A percentile compares a stretch with the other conserved stretches of the same genome.
phyloP scores from a whole-genome alignment of 1,284 basidiomycete species.

The Xanthoconium separans region DNA sequence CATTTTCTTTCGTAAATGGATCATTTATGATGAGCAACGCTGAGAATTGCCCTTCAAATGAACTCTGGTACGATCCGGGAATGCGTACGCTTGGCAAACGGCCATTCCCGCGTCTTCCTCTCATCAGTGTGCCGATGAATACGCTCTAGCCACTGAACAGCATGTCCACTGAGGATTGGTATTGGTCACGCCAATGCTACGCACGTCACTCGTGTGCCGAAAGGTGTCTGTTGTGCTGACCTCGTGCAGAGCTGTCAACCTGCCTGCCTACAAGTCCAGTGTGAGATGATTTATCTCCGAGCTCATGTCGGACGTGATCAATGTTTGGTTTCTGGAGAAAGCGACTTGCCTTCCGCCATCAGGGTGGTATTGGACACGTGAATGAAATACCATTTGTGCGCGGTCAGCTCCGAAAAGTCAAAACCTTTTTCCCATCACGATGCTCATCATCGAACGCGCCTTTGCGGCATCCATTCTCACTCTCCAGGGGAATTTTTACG shows the following conservation, averaged over 20 bases:
- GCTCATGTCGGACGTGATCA: neutral
- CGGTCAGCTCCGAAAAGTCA: constrained; percentile 12
- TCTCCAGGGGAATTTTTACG: constrained; percentile 4
- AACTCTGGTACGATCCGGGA: constrained; percentile 16
- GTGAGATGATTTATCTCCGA: too few species aligned
- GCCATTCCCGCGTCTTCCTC: neutral
- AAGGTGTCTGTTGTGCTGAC: too few species aligned
- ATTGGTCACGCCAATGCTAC: constrained; percentile 22
- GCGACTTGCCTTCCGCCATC: constrained; percentile 14
- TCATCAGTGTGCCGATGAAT: neutral
- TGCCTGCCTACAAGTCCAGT: too few species aligned
- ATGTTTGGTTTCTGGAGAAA: constrained; percentile 11
- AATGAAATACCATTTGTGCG: constrained; percentile 9
- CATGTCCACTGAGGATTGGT: constrained; percentile 12
- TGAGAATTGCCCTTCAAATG: constrained; percentile 15
- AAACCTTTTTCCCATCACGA: constrained; percentile 2
- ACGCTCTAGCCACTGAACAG: constrained; percentile 6
- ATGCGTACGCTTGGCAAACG: constrained; percentile 11
- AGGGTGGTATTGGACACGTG: constrained; percentile 23
- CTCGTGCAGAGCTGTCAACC: constrained; percentile 12
- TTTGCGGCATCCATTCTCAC: constrained; percentile 8
- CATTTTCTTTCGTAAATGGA: constrained; percentile 7
- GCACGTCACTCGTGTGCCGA: neutral
- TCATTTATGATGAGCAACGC: constrained; percentile 3
- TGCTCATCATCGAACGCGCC: neutral